Evolutionary conservation across 202 grass and related monocot species (phyloP).

Genomic region (Hordeum pubiflorum): DNA sequence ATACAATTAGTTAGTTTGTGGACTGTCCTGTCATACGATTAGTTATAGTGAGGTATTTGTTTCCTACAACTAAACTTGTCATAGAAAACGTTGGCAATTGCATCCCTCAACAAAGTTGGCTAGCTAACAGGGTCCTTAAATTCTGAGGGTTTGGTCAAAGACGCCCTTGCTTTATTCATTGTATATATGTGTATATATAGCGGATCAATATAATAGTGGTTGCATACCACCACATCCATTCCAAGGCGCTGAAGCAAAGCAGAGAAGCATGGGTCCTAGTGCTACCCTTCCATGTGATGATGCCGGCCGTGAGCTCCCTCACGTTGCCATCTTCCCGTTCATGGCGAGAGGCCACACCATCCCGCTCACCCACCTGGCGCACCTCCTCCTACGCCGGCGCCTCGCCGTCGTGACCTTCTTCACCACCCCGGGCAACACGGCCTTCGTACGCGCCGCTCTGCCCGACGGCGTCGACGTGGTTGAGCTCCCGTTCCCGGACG

Average conservation of each 20-base stretch:
- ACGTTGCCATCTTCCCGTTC: slow-evolving; percentile 46
- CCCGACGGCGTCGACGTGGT: slow-evolving; percentile 3
- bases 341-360: slow-evolving; percentile 54
- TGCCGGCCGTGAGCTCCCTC: background rate
- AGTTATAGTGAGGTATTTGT: too few species aligned
- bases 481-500: slow-evolving; percentile 31
- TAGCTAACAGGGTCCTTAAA: too few species aligned
- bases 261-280: background rate
- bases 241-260: background rate
- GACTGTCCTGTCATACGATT: too few species aligned
- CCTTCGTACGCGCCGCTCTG: slow-evolving; percentile 15
- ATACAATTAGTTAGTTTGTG: too few species aligned
- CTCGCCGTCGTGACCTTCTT: slow-evolving; percentile 43
- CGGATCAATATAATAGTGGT: too few species aligned
- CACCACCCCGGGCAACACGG: slow-evolving; percentile 34
- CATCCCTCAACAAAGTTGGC: too few species aligned
- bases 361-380: slow-evolving; percentile 35
- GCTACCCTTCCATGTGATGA: background rate
- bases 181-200: too few species aligned
- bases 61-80: too few species aligned
- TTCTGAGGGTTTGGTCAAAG: too few species aligned
- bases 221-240: background rate
- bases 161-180: too few species aligned
- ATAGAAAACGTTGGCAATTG: too few species aligned
- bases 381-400: slow-evolving; percentile 22